Evolutionary conservation across 176 grass and related monocot genomes (phyloP), one percentile per base, ranked within the genome.

Genomic region (Dendrocalamus sinicus): DNA sequence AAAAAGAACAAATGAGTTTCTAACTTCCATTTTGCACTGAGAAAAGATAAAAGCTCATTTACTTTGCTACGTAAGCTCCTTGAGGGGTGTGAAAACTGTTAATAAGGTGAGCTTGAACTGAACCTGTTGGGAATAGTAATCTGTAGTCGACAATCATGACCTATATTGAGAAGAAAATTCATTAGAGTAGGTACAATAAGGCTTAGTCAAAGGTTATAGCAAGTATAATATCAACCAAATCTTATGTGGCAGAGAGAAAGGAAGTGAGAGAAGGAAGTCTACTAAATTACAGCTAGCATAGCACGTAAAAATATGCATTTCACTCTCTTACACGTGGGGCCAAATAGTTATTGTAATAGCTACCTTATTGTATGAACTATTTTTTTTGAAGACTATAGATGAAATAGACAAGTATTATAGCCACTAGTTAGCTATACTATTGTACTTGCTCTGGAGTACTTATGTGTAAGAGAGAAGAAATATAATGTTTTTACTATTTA

Each of bases 1-100:
- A 86, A 72, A 44, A 54, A 48, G 19, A 45, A 45, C 8, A 4
- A 5, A 4, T 4, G n/a, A 40, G 45, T 41, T 79, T 10, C 4
- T 58, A 10, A 41, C 4, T 53, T 60, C 2, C 12, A 64, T 44
- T 75, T 44, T 82, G 9, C 1, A 26, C n/a, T 1, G 7, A 72
- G 19, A 11, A 48, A 72, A 26, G 2, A 30, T 3, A 45, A 9
- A 64, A 37, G 1, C 67, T 17, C 2, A 16, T 50, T 70, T 94
- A 93, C 94, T 83, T 96, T 66, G 91, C 91, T 59, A 90, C 32
- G 13, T 81, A 65, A 47, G 84, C 87, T 37, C 94, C 94, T 72
- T 84, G 74, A 50, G 89, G 91, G 20, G 94, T 96, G 72, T 96
- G 94, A 51, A 96, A 93, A 74, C 89, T 77, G 48, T 93, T 96